Conservation (phyloP, 495 filamentous ascomycete genomes). For the Trichoderma reesei region DNA sequence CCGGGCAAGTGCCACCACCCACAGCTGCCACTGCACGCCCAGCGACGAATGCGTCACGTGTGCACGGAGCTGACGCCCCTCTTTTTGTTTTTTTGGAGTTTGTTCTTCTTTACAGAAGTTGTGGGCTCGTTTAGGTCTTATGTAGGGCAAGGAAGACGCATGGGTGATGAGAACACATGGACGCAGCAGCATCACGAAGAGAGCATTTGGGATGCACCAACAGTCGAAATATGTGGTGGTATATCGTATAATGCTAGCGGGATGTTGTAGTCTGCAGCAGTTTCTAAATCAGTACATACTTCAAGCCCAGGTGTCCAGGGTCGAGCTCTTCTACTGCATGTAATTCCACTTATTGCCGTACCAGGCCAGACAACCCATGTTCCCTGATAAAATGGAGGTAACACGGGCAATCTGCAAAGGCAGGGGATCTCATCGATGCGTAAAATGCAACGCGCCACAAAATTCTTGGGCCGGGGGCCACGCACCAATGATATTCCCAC, state of each 20-base stretch:
- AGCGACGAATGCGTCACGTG: neutral
- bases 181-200: neutral
- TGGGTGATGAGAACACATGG: neutral
- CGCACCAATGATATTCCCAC: neutral
- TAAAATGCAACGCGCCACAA: constrained; percentile 6
- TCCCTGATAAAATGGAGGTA: no score
- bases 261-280: no score
- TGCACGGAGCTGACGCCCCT: neutral
- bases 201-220: no score
- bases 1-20: neutral
- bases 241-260: no score
- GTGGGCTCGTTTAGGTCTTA: neutral
- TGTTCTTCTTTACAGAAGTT: neutral
- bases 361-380: neutral
- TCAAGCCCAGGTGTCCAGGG: no score
- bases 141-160: neutral
- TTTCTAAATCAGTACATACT: no score
- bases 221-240: no score
- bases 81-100: neutral
- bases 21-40: neutral
- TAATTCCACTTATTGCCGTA: no score
- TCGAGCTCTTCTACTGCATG: no score
- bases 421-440: neutral
- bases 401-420: neutral
- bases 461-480: neutral